Conservation (phyloP, 768 basidiomycete species). For the Trametes sanguinea region DNA sequence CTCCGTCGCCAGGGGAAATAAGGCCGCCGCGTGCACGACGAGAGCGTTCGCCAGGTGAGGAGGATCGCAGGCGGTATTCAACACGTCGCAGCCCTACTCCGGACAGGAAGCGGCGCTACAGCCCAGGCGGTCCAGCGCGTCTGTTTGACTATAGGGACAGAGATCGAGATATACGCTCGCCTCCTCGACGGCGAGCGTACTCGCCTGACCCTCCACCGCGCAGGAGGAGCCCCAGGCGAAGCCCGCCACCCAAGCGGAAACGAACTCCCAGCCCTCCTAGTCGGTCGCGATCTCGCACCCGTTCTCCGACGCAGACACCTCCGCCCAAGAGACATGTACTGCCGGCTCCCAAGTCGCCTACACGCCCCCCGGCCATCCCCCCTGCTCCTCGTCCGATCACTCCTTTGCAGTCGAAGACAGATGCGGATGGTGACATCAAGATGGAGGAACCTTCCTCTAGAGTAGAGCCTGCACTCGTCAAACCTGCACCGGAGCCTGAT, state of each 20-base stretch:
- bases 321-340: slow-evolving; percentile 18
- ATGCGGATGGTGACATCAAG: slow-evolving; percentile 16
- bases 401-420: neutral
- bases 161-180: slow-evolving; percentile 13
- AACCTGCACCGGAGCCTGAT: neutral
- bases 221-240: slow-evolving; percentile 14
- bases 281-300: slow-evolving; percentile 20
- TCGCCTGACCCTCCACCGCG: slow-evolving; percentile 9
- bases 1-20: slow-evolving; percentile 11
- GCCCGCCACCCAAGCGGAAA: neutral
- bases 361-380: slow-evolving; percentile 13
- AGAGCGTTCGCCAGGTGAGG: slow-evolving; percentile 12
- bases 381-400: neutral
- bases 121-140: neutral
- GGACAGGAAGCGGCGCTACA: slow-evolving; percentile 17
- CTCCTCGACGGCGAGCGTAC: slow-evolving; percentile 11
- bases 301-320: slow-evolving; percentile 14
- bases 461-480: neutral
- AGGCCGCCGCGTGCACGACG: slow-evolving; percentile 10
- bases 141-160: slow-evolving; percentile 12
- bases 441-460: slow-evolving; percentile 9
- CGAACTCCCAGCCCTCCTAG: slow-evolving; percentile 10
- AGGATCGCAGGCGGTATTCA: neutral
- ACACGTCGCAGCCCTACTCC: slow-evolving; percentile 23
- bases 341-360: slow-evolving; percentile 14